Percentiles rank a stretch among this genome's conserved stretches.
Conservation (phyloP, 768 basidiomycete species). For the Mrakia gelida region DNA sequence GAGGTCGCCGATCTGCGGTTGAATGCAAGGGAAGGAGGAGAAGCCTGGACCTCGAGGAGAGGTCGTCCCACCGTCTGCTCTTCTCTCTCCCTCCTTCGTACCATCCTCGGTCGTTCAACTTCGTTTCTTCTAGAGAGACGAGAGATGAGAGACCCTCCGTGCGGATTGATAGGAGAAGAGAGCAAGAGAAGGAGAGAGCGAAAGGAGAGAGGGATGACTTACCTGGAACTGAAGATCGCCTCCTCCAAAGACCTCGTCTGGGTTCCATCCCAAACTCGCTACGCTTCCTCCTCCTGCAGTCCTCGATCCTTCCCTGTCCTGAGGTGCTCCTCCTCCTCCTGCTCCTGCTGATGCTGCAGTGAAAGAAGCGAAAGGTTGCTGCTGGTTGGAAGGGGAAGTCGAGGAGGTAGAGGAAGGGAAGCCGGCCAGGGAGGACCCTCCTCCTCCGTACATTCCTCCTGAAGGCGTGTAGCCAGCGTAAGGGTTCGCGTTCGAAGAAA, state of each 20-base stretch:
- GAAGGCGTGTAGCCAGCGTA: neutral
- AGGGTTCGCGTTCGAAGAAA: neutral
- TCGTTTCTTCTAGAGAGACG: too few relatives aligned
- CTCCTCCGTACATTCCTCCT: neutral
- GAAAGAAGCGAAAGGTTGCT: neutral
- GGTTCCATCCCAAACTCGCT: neutral
- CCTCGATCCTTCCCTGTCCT: neutral
- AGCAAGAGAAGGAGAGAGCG: neutral
- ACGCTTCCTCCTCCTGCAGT: neutral
- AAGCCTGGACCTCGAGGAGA: too few relatives aligned
- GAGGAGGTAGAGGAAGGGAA: neutral
- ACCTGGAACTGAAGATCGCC: conserved; percentile 19
- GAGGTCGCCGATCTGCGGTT: neutral
- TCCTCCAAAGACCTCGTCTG: neutral
- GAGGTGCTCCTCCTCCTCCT: neutral
- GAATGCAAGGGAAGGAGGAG: neutral
- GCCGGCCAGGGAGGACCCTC: neutral
- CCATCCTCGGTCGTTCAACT: neutral
- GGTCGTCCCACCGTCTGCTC: neutral
- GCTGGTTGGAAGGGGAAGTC: neutral
- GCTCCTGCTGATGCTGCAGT: neutral
- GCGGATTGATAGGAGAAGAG: too few relatives aligned
- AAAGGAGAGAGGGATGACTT: neutral
- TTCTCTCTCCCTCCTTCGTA: neutral
- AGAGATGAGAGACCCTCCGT: neutral